Base-by-base conservation (phyloP, 75 land plant species). In the Pinus taeda region DNA sequence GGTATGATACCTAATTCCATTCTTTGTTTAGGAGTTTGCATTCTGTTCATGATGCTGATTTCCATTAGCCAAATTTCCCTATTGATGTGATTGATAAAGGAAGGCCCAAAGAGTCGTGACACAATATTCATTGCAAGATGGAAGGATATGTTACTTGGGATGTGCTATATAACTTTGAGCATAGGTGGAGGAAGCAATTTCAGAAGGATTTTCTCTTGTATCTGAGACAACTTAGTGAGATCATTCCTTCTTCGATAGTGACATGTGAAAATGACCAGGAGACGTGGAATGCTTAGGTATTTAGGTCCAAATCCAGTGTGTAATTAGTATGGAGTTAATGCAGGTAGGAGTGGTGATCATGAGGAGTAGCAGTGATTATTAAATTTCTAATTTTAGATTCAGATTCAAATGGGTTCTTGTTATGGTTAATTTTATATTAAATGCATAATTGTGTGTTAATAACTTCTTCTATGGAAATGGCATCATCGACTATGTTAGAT, bases 21-120 rank as follows among this genome's bases (percentile, higher is more conserved):
- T 86, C 95, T 42, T 85, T 95, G n/a, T 95, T 92, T 83, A 84
- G 95, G 63, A 95, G 95, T 30, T 73, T 95, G 67, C 84, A 90
- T 77, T 78, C 79, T 4, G 88, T 85, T 17, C 91, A 95, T 72
- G 86, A 86, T 74, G 90, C 80, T 57, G 98, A 95, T 79, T 95
- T 95, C 85, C 98, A 95, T 74, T 95, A 95, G 85, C 95, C 98
- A 15, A 95, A 95, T 67, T 95, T 83, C 61, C 91, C 82, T 66
- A 87, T 2, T 33, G 33, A 80, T 17, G 26, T 85, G 0, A 85
- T 93, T 42, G 73, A 29, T 58, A 85, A 83, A 65, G 98, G 95
- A 57, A 93, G 98, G 15, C 98, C 95, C 18, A 81, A 95, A 59
- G 98, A 95, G 79, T 95, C 98, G 0, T 95, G 98, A 95, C 98